These are phyloP conservation scores for Rhodotorula sp. DNA, from an alignment of 1,284 basidiomycete species.

Conservation along the genomic window DNA sequence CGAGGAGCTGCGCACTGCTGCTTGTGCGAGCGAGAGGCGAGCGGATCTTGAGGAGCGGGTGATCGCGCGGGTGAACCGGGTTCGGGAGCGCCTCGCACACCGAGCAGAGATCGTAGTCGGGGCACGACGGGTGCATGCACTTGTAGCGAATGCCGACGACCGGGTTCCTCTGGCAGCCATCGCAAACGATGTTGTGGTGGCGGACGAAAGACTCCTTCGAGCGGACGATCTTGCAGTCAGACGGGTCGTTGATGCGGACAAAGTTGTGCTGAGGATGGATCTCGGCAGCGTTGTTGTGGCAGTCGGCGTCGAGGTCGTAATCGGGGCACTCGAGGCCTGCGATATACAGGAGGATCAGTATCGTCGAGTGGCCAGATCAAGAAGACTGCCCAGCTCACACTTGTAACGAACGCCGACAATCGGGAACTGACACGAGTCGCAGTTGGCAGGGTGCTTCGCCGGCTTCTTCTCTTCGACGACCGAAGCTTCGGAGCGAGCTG, in stretches of 20 bases:
- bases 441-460: conserved; percentile 39
- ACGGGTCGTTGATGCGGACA: conserved; percentile 25
- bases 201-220: neutral
- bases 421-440: conserved; percentile 55
- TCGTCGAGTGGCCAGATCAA: neutral
- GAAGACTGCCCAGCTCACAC: conserved; percentile 37
- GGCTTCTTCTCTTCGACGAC: conserved; percentile 1
- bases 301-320: conserved; percentile 21
- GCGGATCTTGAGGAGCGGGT: conserved; percentile 41
- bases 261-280: conserved; percentile 40
- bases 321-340: conserved; percentile 35
- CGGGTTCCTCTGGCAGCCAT: conserved; percentile 30
- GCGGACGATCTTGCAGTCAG: neutral
- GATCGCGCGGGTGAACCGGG: conserved; percentile 27
- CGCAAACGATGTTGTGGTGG: conserved; percentile 39
- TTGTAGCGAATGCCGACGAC: conserved; percentile 43
- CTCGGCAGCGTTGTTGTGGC: conserved; percentile 8
- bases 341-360: neutral
- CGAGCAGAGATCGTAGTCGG: conserved; percentile 34
- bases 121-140: conserved; percentile 42
- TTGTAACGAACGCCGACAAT: conserved; percentile 71
- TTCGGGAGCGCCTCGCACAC: conserved; percentile 41
- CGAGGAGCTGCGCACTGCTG: neutral
- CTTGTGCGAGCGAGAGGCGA: conserved; percentile 11
- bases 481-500: neutral